phyloP scores from a whole-genome alignment of 305 asterid species.

The Solanum hybrid region DNA sequence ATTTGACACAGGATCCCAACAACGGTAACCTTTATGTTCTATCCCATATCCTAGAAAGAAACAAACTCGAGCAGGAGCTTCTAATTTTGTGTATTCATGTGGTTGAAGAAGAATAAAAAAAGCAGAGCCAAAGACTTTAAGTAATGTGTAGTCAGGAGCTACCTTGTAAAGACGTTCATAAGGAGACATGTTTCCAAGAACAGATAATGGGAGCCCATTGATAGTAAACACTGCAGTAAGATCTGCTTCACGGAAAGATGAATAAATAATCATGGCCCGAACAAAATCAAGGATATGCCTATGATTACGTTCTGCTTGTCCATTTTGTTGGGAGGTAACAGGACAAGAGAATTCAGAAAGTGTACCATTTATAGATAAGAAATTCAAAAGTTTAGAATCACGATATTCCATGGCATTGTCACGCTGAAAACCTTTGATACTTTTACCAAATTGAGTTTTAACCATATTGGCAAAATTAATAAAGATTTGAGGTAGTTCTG shows the following conservation, averaged over 20 bases:
- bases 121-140: not conserved
- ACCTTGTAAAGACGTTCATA: not conserved
- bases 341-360: not conserved
- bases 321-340: not conserved
- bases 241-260: not conserved
- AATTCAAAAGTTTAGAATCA: not conserved
- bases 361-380: not conserved
- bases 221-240: not conserved
- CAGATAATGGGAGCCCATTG: not conserved
- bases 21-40: not conserved
- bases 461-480: not conserved
- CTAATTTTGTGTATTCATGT: not conserved
- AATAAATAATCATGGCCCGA: not conserved
- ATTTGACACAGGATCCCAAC: not conserved
- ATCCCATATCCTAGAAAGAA: not conserved
- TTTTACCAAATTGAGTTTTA: no score
- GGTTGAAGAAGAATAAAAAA: not conserved
- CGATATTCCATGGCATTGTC: not conserved
- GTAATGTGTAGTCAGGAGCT: not conserved
- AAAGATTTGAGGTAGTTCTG: not conserved
- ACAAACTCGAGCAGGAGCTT: not conserved
- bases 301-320: not conserved
- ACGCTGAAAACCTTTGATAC: not conserved
- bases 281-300: not conserved
- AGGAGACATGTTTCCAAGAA: not conserved